Evolutionary conservation across 2,329 filamentous ascomycete genomes (phyloP).

Genomic region (Aspergillus ruber): DNA sequence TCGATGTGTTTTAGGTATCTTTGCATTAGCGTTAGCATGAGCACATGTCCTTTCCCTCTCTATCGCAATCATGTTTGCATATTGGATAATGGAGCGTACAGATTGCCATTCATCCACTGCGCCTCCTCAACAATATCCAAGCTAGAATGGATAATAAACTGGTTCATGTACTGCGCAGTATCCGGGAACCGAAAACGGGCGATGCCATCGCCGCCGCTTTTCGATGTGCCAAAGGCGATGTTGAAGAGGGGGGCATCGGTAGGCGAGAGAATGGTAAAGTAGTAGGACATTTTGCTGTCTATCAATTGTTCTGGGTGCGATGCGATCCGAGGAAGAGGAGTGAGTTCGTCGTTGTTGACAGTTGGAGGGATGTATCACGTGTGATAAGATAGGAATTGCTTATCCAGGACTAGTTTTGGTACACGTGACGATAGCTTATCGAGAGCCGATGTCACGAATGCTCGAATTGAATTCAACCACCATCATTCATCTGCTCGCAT

Average conservation of each 20-base stretch:
- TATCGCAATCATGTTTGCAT: too few relatives aligned
- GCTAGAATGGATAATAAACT: slow-evolving; percentile 92
- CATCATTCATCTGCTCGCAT: neutral
- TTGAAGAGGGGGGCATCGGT: slow-evolving; percentile 96
- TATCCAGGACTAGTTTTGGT: neutral
- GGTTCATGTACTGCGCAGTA: slow-evolving; percentile 86
- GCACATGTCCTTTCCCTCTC: too few relatives aligned
- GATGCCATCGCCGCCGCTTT: slow-evolving; percentile 88
- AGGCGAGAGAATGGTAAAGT: slow-evolving; percentile 93
- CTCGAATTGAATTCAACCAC: neutral
- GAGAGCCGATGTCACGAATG: neutral
- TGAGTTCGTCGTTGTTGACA: too few relatives aligned
- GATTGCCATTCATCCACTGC: slow-evolving; percentile 81
- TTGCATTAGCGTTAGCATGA: slow-evolving; percentile 4
- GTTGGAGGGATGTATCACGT: too few relatives aligned
- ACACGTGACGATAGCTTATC: neutral
- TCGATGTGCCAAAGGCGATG: slow-evolving; percentile 93
- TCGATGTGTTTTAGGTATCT: slow-evolving; percentile 97
- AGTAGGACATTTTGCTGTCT: slow-evolving; percentile 74
- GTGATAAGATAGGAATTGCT: too few relatives aligned
- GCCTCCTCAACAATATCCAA: slow-evolving; percentile 94
- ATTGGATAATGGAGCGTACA: slow-evolving; percentile 62
- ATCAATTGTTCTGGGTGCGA: too few relatives aligned
- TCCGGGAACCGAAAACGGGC: slow-evolving; percentile 85
- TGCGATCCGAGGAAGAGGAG: too few relatives aligned